phyloP scores from a whole-genome alignment of 257 asterid genomes.

The Solanum chiquidenum region DNA sequence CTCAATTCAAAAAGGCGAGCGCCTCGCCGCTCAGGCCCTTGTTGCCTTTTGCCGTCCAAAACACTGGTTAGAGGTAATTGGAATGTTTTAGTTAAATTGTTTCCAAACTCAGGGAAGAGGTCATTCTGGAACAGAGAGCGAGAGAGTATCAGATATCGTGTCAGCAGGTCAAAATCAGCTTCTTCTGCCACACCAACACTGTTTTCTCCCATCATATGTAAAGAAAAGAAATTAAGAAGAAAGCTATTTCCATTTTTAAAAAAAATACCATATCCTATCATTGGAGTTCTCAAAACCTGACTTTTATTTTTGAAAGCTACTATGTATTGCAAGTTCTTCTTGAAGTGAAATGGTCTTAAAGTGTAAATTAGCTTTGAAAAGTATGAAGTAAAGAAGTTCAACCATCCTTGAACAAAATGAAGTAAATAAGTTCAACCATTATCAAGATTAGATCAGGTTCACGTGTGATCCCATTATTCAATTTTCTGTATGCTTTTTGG shows the following conservation, averaged over 20 bases:
- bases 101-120: not conserved
- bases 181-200: not conserved
- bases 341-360: not conserved
- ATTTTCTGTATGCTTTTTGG: not conserved
- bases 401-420: not conserved
- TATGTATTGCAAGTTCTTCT: not conserved
- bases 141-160: not conserved
- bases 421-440: not conserved
- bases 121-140: not conserved
- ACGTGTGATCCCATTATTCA: not conserved
- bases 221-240: not conserved
- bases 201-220: not conserved
- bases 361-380: not conserved
- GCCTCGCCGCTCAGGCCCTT: not conserved
- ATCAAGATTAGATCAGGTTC: not conserved
- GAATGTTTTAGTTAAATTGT: not conserved
- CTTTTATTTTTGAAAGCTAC: not conserved
- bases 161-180: not conserved
- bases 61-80: not conserved
- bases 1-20: not conserved
- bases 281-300: not conserved
- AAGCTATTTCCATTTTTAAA: not conserved
- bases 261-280: not conserved
- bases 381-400: not conserved
- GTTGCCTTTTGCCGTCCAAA: not conserved